These are phyloP conservation scores for Leucocoprinus leucothites DNA, from an alignment of 768 basidiomycete genomes.

Conservation along the genomic window DNA sequence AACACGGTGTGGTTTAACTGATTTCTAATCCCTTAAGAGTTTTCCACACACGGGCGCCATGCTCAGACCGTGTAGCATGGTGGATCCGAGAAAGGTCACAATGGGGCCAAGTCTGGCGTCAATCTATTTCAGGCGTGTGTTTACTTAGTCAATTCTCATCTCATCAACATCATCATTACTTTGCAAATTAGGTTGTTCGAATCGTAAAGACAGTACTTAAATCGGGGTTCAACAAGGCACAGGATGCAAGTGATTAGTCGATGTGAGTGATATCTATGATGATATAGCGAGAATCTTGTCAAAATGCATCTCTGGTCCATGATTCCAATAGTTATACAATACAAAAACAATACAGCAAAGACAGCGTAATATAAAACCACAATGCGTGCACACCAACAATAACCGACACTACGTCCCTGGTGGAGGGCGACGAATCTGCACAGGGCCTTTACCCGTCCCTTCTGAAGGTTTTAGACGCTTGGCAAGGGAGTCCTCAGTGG, in stretches of 20 bases:
- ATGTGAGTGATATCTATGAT: conserved; percentile 5
- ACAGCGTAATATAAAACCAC: conserved; percentile 2
- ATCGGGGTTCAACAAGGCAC: not conserved
- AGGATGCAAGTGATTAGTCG: not conserved
- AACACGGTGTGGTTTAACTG: too few species aligned
- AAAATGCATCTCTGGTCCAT: conserved; percentile 5
- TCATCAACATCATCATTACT: too few species aligned
- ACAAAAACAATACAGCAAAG: conserved; percentile 12
- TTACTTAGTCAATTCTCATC: too few species aligned
- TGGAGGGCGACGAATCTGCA: conserved; percentile 18
- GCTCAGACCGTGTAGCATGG: too few species aligned
- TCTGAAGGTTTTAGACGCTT: conserved; percentile 66
- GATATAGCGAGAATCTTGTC: not conserved
- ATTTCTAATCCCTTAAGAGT: too few species aligned
- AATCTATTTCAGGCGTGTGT: too few species aligned
- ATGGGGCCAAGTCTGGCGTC: too few species aligned
- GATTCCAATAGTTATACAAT: conserved; percentile 9
- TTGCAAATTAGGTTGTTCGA: too few species aligned
- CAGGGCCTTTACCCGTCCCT: conserved; percentile 18
- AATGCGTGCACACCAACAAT: conserved; percentile 7
- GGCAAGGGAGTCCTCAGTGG: conserved; percentile 55
- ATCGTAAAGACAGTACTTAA: too few species aligned
- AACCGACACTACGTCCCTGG: conserved; percentile 12
- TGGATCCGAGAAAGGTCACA: too few species aligned
- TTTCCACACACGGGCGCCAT: too few species aligned